Evolutionary conservation across 2,329 filamentous ascomycete genomes (phyloP), one percentile per base, ranked within the genome.

Genomic region (Polytolypa hystricis): DNA sequence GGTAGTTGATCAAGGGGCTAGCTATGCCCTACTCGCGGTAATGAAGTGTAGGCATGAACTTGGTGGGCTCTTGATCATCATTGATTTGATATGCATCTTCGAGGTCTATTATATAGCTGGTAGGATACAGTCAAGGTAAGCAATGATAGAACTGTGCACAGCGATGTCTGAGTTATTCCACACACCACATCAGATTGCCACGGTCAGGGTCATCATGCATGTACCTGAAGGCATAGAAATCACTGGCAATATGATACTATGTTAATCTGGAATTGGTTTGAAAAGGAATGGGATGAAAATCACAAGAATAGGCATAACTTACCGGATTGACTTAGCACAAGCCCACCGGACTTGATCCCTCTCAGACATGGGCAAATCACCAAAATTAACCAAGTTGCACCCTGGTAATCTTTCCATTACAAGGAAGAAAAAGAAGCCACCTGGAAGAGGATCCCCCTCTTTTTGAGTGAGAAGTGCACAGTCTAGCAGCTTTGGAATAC

Each of bases 191-290:
- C 19, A 45, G 12, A 32, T 45, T 43, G 23, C 38, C 41, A 25
- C 41, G 74, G 19, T 12, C 30, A 14, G 35, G 33, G 25, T 45
- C 41, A n/a, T 34, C 6, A 33, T 45, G 43, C 8, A 23, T 20
- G 34, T 31, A 43, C 17, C 41, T 17, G 4, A 41, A 30, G 20
- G 38, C 20, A 20, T 40, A 39, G 16, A 45, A 45, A 29, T 45
- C 43, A 14, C 43, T 45, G 25, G 14, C 14, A 14, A 29, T 16
- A 26, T 33, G 15, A 23, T 26, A 26, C 18, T 12, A 23, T 33
- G 30, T 33, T 23, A 33, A 21, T 12, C 18, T 21, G 17, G 18
- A 33, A 15, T 31, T 10, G 10, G 17, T 31, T 3, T 18, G 12
- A 31, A 18, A 31, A 18, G 15, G 3, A 31, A 31, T 31, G 29